Evolutionary conservation across 163 green algal genomes (phyloP), one percentile per base, ranked within the genome.

Genomic region (Chlorella variabilis): DNA sequence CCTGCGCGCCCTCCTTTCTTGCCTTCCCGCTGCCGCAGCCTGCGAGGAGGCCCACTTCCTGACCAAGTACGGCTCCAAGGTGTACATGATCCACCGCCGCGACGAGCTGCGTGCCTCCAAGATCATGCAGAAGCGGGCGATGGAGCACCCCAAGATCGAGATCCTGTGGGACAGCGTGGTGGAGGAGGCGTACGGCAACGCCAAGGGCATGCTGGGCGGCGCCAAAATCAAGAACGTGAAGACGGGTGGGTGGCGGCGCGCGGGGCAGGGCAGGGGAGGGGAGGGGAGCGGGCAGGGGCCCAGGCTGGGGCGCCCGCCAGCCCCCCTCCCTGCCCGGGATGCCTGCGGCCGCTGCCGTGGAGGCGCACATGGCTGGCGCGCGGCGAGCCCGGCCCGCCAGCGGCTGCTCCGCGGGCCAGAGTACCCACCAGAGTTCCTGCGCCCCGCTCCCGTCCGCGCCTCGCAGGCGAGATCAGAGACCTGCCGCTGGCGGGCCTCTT

Each of bases 31-130:
- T n/a, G 15, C 54, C 42, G 49, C 77, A 83, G 96, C 96, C 25
- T 95, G 96, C 89, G 96, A 98, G 87, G 95, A 98, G 85, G 94
- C 95, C 2, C 83, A 87, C 42, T 98, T 97, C 81, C 86, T 98
- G 13, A 97, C 96, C 11, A 95, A 95, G 86, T 98, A 96, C 74
- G 94, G 92, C 75, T 91, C 77, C 82, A 96, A 97, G 77, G 93
- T 98, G 11, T 97, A 96, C 89, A 93, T 98, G 86, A 93, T 98
- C 73, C 92, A 97, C 86, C 80, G 93, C 49, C 90, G 93, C 39
- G 91, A 97, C 82, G 86, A 93, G 69, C 88, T 98, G 70, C 87
- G 94, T 15, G 95, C 95, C 17, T 93, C 83, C 83, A 97, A 97
- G 83, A 95, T 98, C 85, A 98, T 98, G 93, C 90, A 79, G 69